Base-by-base conservation (phyloP, 208 protist species). In the Herpetomonas tarakana region DNA sequence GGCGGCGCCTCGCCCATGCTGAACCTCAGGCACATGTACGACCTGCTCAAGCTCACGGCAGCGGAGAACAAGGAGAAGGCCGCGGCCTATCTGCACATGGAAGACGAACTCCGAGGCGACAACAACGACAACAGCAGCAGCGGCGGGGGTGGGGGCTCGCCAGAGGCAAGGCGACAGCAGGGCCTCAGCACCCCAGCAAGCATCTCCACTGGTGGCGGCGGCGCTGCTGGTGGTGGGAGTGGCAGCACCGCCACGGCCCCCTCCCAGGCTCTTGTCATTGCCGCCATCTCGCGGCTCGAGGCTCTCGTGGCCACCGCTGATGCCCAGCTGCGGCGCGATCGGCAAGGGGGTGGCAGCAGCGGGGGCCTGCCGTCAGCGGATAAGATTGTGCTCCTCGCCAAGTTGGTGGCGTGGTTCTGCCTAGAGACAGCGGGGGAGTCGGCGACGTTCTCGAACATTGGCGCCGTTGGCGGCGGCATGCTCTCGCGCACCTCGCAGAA, bases 371-470 rank as follows among this genome's bases (percentile, higher is more conserved):
- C 46, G 6, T 52, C 21, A 7, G 46, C 11, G 52, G 24, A 38
- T 41, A 38, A 7, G 9, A 31, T 73, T 41, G 18, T 62, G 14
- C 22, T 63, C 38, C 44, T 83, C 18, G 38, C 74, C 25, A 62
- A 78, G 19, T 26, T 85, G 1, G 60, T 87, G 19, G 41, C 71
- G 25, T 81, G 73, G 74, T 87, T 85, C 63, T 87, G 80, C 65
- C 54, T 83, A 9, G 69, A 71, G 12, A 87, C 79, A 2, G 44
- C 70, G 6, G 64, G 67, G 30, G 58, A 71, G 14, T 35, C 50
- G 12, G 55, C 46, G 21, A 41, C 60, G 44, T 35, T 76, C 39
- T 49, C 58, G 26, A n/a, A 57, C 35, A 46, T 45, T 22, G 63
- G 46, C 2, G 63, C 61, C 19, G 59, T 51, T 0, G 56, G 49